Evolutionary conservation across 2,329 filamentous ascomycete genomes (phyloP).

Genomic region (Penicillium italicum): DNA sequence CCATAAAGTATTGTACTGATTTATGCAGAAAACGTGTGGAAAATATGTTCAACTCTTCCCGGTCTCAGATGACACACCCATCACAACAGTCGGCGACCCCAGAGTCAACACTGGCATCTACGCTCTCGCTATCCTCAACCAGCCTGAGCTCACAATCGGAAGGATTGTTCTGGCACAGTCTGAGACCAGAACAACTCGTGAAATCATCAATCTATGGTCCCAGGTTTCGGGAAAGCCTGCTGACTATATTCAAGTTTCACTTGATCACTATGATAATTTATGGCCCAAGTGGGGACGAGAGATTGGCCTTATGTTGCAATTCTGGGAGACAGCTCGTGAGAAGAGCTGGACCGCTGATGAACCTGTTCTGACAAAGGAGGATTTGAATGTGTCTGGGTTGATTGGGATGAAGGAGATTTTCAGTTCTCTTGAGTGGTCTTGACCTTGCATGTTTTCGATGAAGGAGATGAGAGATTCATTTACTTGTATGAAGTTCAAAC

Average conservation of each 20-base stretch:
- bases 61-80: background rate
- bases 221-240: background rate
- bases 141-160: background rate
- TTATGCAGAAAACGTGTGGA: background rate
- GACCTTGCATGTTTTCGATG: background rate
- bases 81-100: background rate
- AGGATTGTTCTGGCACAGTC: background rate
- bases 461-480: background rate
- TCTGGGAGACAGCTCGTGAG: background rate
- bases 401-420: background rate
- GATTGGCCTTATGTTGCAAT: conserved; percentile 20
- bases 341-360: background rate
- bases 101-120: conserved; percentile 2
- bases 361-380: background rate
- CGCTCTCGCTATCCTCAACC: background rate
- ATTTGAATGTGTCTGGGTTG: background rate
- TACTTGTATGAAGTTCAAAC: too few relatives aligned
- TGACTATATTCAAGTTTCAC: conserved; percentile 24
- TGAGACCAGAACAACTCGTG: background rate
- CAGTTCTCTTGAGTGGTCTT: background rate
- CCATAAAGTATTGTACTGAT: background rate
- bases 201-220: background rate
- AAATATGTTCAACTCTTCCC: conserved; percentile 1
- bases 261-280: conserved; percentile 28
- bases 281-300: conserved; percentile 32